Evolutionary conservation across 129 eudicot species (phyloP).

Genomic region (Arctium lappa): DNA sequence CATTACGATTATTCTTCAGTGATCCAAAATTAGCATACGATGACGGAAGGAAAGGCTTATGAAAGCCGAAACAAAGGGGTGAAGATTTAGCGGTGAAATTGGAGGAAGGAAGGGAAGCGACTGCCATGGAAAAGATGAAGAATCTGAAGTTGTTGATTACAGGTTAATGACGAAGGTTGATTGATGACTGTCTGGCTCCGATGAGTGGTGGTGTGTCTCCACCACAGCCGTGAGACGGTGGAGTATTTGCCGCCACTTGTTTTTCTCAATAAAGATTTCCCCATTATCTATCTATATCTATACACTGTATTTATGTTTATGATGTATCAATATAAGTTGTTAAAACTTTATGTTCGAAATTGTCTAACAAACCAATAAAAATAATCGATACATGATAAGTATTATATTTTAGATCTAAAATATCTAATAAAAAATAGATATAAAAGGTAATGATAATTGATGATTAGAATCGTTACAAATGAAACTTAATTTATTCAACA

Average conservation of each 20-base stretch:
- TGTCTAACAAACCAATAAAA: too few relatives aligned
- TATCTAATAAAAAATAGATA: neutral
- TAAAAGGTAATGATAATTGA: too few relatives aligned
- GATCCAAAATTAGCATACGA: conserved; percentile 27
- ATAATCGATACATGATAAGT: too few relatives aligned
- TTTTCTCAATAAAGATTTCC: conserved; percentile 26
- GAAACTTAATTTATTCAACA: too few relatives aligned
- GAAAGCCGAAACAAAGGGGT: conserved; percentile 25
- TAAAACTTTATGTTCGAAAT: too few relatives aligned
- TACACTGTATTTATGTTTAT: too few relatives aligned
- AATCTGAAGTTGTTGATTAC: neutral
- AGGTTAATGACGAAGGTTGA: conserved; percentile 7
- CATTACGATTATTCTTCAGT: conserved; percentile 16
- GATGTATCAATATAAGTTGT: too few relatives aligned
- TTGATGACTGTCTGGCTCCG: neutral
- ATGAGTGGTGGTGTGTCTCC: conserved; percentile 31
- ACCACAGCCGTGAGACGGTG: conserved; percentile 56
- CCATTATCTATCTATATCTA: too few relatives aligned
- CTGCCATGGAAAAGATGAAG: conserved; percentile 39
- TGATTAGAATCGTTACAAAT: too few relatives aligned
- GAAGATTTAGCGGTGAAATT: conserved; percentile 21
- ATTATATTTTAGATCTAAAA: too few relatives aligned
- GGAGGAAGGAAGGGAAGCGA: conserved; percentile 45
- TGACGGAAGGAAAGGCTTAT: conserved; percentile 26
- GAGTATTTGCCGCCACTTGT: conserved; percentile 70